phyloP scores from a whole-genome alignment of 2,329 filamentous ascomycete genomes.

The Decorospora gaudefroyi region DNA sequence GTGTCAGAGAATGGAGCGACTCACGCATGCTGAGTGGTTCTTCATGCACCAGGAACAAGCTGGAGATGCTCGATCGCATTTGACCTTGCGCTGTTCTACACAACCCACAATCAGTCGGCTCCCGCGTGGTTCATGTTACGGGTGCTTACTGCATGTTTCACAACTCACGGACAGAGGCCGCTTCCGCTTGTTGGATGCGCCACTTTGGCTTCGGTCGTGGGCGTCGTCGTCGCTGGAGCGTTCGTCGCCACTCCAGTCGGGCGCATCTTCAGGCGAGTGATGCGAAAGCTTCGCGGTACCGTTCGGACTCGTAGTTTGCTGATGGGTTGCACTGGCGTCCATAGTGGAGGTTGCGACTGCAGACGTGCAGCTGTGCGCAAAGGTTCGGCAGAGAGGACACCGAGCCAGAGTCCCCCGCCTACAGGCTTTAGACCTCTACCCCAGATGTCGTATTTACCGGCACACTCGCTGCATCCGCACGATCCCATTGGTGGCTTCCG shows the following conservation, averaged over 20 bases:
- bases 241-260: conserved; percentile 44
- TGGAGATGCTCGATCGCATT: conserved; percentile 71
- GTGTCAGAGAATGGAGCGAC: conserved; percentile 10
- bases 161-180: conserved; percentile 61
- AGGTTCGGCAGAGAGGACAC: conserved; percentile 22
- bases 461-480: conserved; percentile 7
- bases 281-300: conserved; percentile 40
- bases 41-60: conserved; percentile 74
- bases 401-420: conserved; percentile 28
- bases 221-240: conserved; percentile 51
- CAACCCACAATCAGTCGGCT: not conserved
- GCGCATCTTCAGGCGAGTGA: conserved; percentile 41
- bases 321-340: conserved; percentile 35
- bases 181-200: conserved; percentile 53
- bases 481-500: conserved; percentile 22
- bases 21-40: conserved; percentile 65
- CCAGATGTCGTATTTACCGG: conserved; percentile 18
- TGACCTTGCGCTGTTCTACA: conserved; percentile 71
- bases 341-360: conserved; percentile 34
- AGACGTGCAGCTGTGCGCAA: conserved; percentile 29
- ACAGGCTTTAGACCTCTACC: conserved; percentile 24
- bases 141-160: conserved; percentile 56
- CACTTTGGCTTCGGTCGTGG: conserved; percentile 42
- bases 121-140: not conserved
- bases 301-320: conserved; percentile 40